Evolutionary conservation across 202 grass and related monocot genomes (phyloP), one percentile per base, ranked within the genome.

Genomic region (Dendrocalamus latiflorus): DNA sequence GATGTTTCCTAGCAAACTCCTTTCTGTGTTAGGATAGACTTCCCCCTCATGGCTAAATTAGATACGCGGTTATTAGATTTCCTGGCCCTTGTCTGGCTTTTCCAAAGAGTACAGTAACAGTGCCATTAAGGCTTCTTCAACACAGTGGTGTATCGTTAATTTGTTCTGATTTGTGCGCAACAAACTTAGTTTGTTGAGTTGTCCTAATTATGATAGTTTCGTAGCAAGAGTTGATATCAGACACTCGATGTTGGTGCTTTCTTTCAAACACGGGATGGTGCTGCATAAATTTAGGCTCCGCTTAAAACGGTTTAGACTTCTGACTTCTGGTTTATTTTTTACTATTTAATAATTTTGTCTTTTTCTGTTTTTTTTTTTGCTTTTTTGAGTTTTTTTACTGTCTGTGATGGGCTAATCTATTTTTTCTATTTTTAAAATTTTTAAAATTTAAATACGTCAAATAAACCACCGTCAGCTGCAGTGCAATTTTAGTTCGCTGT

Each of bases 401-500:
- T 30, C 28, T 3, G 28, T 30, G 28, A 3, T 30, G 28, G 28
- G 28, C 1, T 30, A 30, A 30, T 0, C 2, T 30, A 0, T 30
- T 2, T 30, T 30, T 30, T 3, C 2, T 30, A 30, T 30, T 30
- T 30, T 30, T 30, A 30, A 28, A 28, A 28, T 28, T 28, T 28
- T 28, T 28, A 28, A 28, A 30, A 30, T 30, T 30, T 30, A 30
- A 30, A 0, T 30, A 30, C 28, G 28, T 30, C 28, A 30, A 30
- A 30, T 30, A 30, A 30, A 3, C 2, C 2, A 30, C 28, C 28
- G 0, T 30, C 2, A 30, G 28, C 2, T 30, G 0, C 28, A 30
- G 28, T 30, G 2, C 2, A 30, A 30, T 30, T 30, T 30, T 3
- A 0, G 0, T 3, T 2, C 0, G 28, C 28, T 30, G 0, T 0